These are phyloP conservation scores for Hanseniaspora valbyensis DNA, from an alignment of 805 yeast genomes.

Conservation along the genomic window DNA sequence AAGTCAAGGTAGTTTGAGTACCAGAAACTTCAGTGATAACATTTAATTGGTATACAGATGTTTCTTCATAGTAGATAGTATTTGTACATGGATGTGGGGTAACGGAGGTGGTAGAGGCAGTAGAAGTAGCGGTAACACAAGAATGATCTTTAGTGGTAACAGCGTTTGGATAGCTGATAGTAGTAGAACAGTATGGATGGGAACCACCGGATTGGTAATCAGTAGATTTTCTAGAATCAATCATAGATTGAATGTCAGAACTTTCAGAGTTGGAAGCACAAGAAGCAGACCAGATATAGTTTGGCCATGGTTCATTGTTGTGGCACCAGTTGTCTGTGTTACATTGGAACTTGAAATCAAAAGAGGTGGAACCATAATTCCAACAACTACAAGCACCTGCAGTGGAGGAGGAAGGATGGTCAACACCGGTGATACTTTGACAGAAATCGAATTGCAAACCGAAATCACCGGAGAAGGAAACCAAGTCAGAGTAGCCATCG, in stretches of 20 bases:
- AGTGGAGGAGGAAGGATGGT: not conserved
- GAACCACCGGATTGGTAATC: not conserved
- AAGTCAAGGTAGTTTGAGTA: not conserved
- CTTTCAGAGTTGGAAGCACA: not conserved
- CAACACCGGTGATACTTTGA: not conserved
- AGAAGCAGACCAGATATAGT: conserved; percentile 9
- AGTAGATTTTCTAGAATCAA: not conserved
- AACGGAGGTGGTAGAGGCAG: not conserved
- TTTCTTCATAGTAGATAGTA: no score
- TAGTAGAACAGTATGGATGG: not conserved
- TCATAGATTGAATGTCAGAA: not conserved
- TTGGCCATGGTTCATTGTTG: conserved; percentile 10
- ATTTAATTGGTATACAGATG: no score
- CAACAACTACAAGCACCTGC: conserved; percentile 14
- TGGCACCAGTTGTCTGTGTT: conserved; percentile 12
- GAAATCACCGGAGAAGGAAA: not conserved
- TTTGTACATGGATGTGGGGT: not conserved
- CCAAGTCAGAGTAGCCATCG: not conserved
- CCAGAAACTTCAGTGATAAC: conserved; percentile 9
- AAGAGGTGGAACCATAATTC: conserved; percentile 12
- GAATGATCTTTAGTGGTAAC: not conserved
- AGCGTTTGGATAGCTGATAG: not conserved
- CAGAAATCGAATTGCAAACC: conserved; percentile 16
- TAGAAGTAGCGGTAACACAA: not conserved
- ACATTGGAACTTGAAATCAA: conserved; percentile 14